Evolutionary conservation across 495 filamentous ascomycete species (phyloP), one percentile per base, ranked within the genome.

Genomic region (Penicillium canariense): DNA sequence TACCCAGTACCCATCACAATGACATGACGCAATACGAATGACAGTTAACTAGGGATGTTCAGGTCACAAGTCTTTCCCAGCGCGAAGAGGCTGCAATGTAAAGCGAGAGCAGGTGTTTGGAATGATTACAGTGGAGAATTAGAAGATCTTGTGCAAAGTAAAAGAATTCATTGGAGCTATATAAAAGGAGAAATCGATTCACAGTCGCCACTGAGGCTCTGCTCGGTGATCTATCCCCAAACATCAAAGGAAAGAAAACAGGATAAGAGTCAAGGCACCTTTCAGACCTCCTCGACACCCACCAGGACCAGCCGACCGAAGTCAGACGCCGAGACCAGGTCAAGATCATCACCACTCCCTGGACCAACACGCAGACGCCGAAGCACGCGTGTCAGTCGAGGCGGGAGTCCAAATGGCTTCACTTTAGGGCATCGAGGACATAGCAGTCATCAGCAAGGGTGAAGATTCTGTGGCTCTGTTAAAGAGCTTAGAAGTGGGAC

Each of bases 341-440:
- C 62, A 82, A 87, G 84, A 86, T 87, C 77, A 88, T 88, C 86
- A 83, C 86, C 71, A 82, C 84, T 74, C 78, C 82, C 74, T 83
- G 73, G 65, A 78, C 77, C 55, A 71, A 59, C 50, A 62, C 58
- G 42, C 59, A 61, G 59, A 62, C 57, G 59, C 60, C 62, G 50
- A 53, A 66, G 53, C 54, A 67, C 60, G 63, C 61, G 65, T 57
- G 53, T 54, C 57, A 60, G 72, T 77, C 78, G 69, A 74, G 71
- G 70, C 81, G 80, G 81, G 72, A 81, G 76, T 79, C 78, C 69
- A 71, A 78, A 73, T 34, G 76, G 80, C 68, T 79, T 87, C 84
- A 87, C 84, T 86, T 84, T 84, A 77, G 82, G 81, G 82, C 78
- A 78, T 74, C 77, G 82, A 81, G 82, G 81, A 81, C 80, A 78